Evolutionary conservation across 2,329 filamentous ascomycete genomes (phyloP).

Genomic region (Aspergillus costaricaensis): DNA sequence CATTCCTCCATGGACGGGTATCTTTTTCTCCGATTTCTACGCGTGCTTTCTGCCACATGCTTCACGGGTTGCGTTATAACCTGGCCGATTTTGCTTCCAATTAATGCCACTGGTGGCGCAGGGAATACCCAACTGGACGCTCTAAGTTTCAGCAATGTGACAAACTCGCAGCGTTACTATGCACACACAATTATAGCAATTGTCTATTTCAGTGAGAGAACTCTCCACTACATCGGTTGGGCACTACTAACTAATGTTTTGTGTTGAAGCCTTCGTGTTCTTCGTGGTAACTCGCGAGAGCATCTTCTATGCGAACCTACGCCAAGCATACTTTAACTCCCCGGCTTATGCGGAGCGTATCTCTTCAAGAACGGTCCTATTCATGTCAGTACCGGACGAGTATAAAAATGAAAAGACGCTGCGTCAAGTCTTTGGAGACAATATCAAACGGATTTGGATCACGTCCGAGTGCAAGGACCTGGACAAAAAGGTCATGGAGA

Average conservation of each 20-base stretch:
- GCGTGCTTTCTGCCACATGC: conserved; percentile 74
- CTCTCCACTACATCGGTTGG: background rate
- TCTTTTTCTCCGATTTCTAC: conserved; percentile 85
- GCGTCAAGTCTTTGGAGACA: conserved; percentile 75
- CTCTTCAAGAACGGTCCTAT: conserved; percentile 84
- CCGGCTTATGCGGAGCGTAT: conserved; percentile 80
- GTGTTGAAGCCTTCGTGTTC: conserved; percentile 67
- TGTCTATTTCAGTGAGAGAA: conserved; percentile 66
- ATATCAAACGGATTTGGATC: conserved; percentile 83
- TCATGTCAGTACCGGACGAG: conserved; percentile 76
- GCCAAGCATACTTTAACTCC: conserved; percentile 86
- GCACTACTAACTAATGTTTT: conserved; percentile 9
- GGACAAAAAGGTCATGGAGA: conserved; percentile 74
- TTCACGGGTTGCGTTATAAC: conserved; percentile 80
- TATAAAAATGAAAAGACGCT: conserved; percentile 76
- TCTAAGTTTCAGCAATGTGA: conserved; percentile 77
- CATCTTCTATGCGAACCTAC: conserved; percentile 86
- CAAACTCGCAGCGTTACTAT: conserved; percentile 66
- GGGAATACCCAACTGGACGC: conserved; percentile 69
- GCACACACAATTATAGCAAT: conserved; percentile 77
- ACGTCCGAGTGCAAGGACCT: conserved; percentile 74
- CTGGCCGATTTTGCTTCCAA: conserved; percentile 84
- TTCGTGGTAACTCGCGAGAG: conserved; percentile 84
- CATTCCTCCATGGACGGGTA: conserved; percentile 91
- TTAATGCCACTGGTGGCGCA: conserved; percentile 80